Conservation (phyloP, 805 yeast species). For the Nakazawaea sp. region DNA sequence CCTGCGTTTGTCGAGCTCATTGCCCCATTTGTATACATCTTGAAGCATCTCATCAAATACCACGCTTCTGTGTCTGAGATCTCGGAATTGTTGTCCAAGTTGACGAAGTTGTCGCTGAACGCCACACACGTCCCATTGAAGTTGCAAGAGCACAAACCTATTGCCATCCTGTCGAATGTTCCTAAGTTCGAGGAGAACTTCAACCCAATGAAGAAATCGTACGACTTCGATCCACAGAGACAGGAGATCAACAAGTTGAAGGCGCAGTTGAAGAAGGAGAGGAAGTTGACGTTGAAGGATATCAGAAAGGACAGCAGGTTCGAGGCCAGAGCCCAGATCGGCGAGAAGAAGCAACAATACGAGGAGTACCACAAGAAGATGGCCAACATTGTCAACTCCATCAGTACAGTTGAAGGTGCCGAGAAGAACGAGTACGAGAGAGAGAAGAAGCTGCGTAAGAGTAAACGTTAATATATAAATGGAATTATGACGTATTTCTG, state of each 20-base stretch:
- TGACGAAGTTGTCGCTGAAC: conserved; percentile 43
- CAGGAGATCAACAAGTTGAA: conserved; percentile 79
- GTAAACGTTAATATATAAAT: conserved; percentile 25
- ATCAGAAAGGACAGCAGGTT: conserved; percentile 84
- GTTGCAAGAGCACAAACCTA: conserved; percentile 76
- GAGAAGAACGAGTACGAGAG: conserved; percentile 90
- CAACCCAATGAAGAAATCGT: conserved; percentile 91
- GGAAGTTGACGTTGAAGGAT: conserved; percentile 82
- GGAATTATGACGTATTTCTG: conserved; percentile 22
- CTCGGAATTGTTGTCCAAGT: conserved; percentile 30
- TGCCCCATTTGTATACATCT: conserved; percentile 35
- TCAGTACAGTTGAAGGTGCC: conserved; percentile 91
- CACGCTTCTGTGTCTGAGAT: conserved; percentile 28
- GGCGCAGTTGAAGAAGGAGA: conserved; percentile 85
- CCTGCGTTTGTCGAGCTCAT: conserved; percentile 55
- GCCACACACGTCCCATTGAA: conserved; percentile 62
- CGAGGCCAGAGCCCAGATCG: conserved; percentile 78
- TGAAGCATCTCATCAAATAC: conserved; percentile 31
- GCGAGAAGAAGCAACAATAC: conserved; percentile 68
- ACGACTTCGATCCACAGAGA: conserved; percentile 75
- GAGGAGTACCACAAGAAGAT: conserved; percentile 83
- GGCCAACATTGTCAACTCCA: conserved; percentile 78
- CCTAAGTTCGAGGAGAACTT: conserved; percentile 95
- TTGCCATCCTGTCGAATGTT: conserved; percentile 76
- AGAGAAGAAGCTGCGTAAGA: conserved; percentile 64